Percentiles rank a stretch among this genome's conserved stretches.
Conservation (phyloP, 345 rosid genomes). For the Populus pruinosa region DNA sequence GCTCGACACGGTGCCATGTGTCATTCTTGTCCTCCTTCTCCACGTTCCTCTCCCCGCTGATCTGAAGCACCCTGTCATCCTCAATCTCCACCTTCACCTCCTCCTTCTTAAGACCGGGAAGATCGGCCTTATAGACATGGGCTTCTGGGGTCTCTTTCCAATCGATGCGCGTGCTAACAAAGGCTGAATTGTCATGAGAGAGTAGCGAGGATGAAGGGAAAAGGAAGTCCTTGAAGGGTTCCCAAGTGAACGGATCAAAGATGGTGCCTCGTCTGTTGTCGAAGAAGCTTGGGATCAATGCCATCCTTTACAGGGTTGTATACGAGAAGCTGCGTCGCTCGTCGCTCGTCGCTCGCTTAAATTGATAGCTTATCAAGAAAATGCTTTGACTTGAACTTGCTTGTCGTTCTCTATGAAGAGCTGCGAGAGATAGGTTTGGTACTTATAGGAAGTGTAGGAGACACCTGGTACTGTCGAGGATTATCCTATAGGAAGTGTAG, state of each 20-base stretch:
- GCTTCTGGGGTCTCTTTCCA: background rate
- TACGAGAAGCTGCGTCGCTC: too few relatives aligned
- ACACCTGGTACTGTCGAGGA: background rate
- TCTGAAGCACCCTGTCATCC: background rate
- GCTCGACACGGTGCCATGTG: background rate
- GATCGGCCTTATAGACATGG: background rate
- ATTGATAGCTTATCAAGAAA: too few relatives aligned
- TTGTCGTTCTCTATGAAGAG: background rate
- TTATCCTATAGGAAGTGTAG: background rate
- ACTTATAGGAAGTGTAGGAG: background rate
- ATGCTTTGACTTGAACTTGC: background rate
- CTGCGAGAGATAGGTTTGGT: background rate
- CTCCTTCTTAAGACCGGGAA: background rate
- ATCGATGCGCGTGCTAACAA: background rate
- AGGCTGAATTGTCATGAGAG: background rate
- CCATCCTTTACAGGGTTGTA: background rate
- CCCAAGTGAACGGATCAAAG: background rate
- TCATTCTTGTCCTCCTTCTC: background rate
- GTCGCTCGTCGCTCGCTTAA: too few relatives aligned
- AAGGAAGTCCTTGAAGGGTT: background rate
- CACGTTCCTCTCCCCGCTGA: background rate
- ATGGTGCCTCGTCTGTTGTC: background rate
- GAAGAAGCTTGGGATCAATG: background rate
- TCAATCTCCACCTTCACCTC: background rate
- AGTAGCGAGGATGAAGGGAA: background rate